Evolutionary conservation across 2,329 filamentous ascomycete genomes (phyloP), one percentile per base, ranked within the genome.

Genomic region (Grosmannia huntii): DNA sequence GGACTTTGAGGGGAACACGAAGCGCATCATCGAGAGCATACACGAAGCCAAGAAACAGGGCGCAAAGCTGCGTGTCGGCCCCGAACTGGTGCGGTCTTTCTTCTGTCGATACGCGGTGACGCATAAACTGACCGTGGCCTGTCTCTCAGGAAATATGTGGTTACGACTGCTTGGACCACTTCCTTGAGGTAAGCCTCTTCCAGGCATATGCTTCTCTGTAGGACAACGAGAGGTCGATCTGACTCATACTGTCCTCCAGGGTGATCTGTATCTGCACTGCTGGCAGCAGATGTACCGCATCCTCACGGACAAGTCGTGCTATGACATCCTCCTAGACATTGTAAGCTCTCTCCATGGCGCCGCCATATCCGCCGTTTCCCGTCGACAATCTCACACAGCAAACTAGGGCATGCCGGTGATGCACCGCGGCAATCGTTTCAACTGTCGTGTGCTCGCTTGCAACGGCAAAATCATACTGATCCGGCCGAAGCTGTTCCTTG

Each of bases 391-490:
- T 33, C 31, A 33, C 31, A 33, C 31, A 10, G 11, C 2, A 10
- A 33, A 33, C 31, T 33, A 33, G 31, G 31, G 31, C 31, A 33
- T 33, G 31, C 31, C 31, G 31, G 31, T 33, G 31, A 33, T 33
- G 31, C 31, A 33, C 31, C 31, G 31, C 11, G 31, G 31, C 31
- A 33, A 33, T 9, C 31, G 31, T 33, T 33, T 33, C 31, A 33
- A 33, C 31, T 33, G 31, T 33, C 31, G 31, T 61, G 74, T 75
- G 60, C 75, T 83, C 55, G 80, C 31, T 33, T 33, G 31, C 31
- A 33, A 90, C 63, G 78, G 81, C 55, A 82, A 84, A 70, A 84
- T 91, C 23, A 71, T 90, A 21, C 74, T 86, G 60, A 85, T 94
- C 59, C 76, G 87, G 12, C 86, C 86, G 0, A 90, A 90, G 70